These are phyloP conservation scores for Cyberlindnera mycetangii DNA, from an alignment of 805 yeast species.

Conservation along the genomic window DNA sequence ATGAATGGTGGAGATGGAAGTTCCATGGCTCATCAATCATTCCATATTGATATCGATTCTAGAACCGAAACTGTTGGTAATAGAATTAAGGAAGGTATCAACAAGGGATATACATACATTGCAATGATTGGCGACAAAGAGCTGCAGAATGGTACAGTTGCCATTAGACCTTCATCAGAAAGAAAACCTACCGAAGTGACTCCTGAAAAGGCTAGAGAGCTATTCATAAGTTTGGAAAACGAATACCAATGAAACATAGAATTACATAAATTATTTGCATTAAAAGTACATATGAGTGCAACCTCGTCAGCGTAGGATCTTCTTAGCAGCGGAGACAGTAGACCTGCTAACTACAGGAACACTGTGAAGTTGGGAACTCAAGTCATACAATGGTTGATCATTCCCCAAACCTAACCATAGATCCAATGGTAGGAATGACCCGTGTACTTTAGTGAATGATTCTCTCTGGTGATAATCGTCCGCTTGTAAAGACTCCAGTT, in stretches of 20 bases:
- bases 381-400: constrained; percentile 19
- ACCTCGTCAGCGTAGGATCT: background rate
- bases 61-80: constrained; percentile 77
- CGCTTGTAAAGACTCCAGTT: constrained; percentile 36
- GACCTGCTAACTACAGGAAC: constrained; percentile 6
- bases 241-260: constrained; percentile 30
- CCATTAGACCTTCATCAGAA: constrained; percentile 59
- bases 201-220: constrained; percentile 46
- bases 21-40: constrained; percentile 53
- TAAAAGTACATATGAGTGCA: background rate
- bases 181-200: constrained; percentile 43
- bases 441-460: constrained; percentile 44
- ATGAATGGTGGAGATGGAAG: constrained; percentile 45
- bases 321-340: constrained; percentile 3
- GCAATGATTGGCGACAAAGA: constrained; percentile 90
- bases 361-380: constrained; percentile 1
- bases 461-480: constrained; percentile 44
- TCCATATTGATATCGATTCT: constrained; percentile 71
- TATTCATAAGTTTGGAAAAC: constrained; percentile 56
- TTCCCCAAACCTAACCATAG: constrained; percentile 45
- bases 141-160: constrained; percentile 50
- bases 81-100: constrained; percentile 75
- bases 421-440: constrained; percentile 53
- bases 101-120: constrained; percentile 72
- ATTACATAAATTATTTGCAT: background rate